Evolutionary conservation across 345 rosid species (phyloP).

Genomic region (Sisymbrium altissimum): DNA sequence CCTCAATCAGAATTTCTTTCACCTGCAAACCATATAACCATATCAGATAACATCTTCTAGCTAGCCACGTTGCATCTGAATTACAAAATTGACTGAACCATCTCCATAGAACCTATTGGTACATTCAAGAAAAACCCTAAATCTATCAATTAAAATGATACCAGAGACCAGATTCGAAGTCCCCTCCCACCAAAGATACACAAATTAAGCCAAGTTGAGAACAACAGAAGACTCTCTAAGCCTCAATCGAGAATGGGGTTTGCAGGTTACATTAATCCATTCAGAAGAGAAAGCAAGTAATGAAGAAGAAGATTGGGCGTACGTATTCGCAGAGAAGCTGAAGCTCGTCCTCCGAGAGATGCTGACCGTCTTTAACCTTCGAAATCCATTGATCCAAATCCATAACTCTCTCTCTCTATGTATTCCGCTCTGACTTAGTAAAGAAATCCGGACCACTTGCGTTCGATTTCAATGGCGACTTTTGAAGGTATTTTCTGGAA

Average conservation of each 20-base stretch:
- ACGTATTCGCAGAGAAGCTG: constrained; percentile 99
- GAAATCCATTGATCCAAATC: constrained; percentile 99
- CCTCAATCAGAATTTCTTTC: constrained; percentile 92
- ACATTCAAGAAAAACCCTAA: constrained; percentile 23
- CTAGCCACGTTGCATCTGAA: background rate
- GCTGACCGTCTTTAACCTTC: constrained; percentile 95
- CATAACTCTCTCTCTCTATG: constrained; percentile 41
- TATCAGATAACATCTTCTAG: background rate
- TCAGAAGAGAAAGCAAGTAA: constrained; percentile 9
- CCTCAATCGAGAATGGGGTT: background rate
- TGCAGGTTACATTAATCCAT: background rate
- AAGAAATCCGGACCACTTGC: background rate
- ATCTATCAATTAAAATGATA: background rate
- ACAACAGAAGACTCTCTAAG: background rate
- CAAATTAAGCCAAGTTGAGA: background rate
- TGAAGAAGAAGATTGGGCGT: constrained; percentile 5
- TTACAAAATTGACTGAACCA: background rate
- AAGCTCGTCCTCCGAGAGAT: constrained; percentile 90
- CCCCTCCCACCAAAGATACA: background rate
- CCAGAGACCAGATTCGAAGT: constrained; percentile 17
- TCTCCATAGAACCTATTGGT: background rate
- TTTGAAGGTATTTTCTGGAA: background rate
- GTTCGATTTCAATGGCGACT: constrained; percentile 20
- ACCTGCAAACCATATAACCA: constrained; percentile 49
- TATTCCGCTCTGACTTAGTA: background rate